phyloP scores from a whole-genome alignment of 2,329 filamentous ascomycete genomes.

The Colletotrichum theobromicola region DNA sequence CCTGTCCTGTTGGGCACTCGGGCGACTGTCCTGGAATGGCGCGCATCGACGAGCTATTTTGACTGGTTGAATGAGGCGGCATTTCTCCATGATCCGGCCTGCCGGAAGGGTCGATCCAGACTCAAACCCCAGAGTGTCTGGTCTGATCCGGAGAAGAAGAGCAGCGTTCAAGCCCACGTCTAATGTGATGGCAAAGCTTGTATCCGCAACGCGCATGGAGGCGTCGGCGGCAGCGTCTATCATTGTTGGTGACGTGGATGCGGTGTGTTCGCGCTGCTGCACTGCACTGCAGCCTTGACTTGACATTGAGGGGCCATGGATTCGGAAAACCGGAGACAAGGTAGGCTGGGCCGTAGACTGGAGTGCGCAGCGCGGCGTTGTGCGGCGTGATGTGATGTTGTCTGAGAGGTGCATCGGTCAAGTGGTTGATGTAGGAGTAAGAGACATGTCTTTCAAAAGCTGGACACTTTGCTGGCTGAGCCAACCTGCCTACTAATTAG shows the following conservation, averaged over 20 bases:
- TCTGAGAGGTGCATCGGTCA: neutral
- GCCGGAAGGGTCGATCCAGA: neutral
- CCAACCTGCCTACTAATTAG: neutral
- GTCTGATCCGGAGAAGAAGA: neutral
- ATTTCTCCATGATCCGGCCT: no score
- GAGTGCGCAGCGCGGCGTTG: neutral
- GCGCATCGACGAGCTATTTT: neutral
- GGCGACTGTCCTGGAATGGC: neutral
- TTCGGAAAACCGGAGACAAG: neutral
- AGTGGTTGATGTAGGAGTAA: neutral
- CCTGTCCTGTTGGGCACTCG: neutral
- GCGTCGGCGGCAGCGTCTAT: neutral
- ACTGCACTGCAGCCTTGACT: neutral
- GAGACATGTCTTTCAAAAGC: neutral
- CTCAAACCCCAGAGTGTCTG: neutral
- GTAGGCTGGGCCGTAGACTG: neutral
- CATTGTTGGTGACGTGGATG: neutral
- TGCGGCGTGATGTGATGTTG: neutral
- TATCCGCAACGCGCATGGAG: neutral
- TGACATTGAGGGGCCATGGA: neutral
- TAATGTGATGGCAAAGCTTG: neutral
- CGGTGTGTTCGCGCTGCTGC: neutral
- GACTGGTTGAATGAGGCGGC: neutral
- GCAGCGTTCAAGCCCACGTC: neutral
- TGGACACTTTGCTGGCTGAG: neutral